These are phyloP conservation scores for Alnus glutinosa DNA, from an alignment of 306 rosid genomes.

Conservation along the genomic window DNA sequence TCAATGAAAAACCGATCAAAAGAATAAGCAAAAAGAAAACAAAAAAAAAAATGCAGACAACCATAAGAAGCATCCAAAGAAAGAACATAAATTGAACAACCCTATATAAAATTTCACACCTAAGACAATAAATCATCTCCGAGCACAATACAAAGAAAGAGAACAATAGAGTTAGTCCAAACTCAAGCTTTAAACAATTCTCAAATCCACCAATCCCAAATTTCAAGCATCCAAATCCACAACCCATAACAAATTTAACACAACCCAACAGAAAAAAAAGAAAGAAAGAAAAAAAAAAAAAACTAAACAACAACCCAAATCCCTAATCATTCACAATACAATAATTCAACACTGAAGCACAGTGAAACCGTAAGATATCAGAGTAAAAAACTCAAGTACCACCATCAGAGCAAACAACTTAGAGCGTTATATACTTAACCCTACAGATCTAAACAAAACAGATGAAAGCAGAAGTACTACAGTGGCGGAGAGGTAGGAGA, in stretches of 20 bases:
- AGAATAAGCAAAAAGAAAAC: too few species aligned
- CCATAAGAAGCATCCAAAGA: too few species aligned
- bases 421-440: too few species aligned
- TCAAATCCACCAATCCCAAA: constrained; percentile 9
- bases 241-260: constrained; percentile 16
- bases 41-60: too few species aligned
- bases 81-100: not conserved
- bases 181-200: not conserved
- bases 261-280: constrained; percentile 15
- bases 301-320: constrained; percentile 3
- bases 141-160: not conserved
- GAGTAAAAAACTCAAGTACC: constrained; percentile 33
- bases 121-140: not conserved
- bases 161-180: not conserved
- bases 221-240: constrained; percentile 6
- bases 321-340: not conserved
- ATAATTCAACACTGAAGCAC: constrained; percentile 13
- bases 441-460: too few species aligned
- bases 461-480: too few species aligned
- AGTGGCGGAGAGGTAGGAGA: too few species aligned
- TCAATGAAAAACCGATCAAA: too few species aligned
- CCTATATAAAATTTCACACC: not conserved
- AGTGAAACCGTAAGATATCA: not conserved
- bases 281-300: too few species aligned
- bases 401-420: too few species aligned